These are phyloP conservation scores for Alternaria gaisen DNA, from an alignment of 2,329 filamentous ascomycete species.

Conservation along the genomic window DNA sequence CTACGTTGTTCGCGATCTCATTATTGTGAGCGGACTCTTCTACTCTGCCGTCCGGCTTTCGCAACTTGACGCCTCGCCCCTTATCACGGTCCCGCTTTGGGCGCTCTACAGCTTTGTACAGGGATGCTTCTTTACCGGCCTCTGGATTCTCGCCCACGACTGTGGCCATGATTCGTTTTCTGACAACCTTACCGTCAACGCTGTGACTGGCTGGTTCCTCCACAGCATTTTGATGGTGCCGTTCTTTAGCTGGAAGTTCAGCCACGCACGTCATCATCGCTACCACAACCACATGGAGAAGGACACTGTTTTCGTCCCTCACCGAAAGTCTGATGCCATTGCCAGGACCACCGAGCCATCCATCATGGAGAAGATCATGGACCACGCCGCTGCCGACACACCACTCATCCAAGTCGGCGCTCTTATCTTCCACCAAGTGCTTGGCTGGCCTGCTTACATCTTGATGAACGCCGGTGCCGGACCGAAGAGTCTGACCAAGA, in stretches of 20 bases:
- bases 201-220: constrained; percentile 69
- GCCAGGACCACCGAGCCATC: constrained; percentile 15
- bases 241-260: constrained; percentile 60
- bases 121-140: constrained; percentile 71
- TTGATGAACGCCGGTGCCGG: constrained; percentile 60
- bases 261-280: constrained; percentile 16
- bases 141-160: constrained; percentile 75
- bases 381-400: constrained; percentile 63
- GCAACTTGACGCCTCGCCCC: constrained; percentile 24
- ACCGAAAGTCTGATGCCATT: constrained; percentile 23
- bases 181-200: constrained; percentile 64
- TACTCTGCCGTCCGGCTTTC: constrained; percentile 25
- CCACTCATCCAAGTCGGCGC: constrained; percentile 65
- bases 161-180: constrained; percentile 75
- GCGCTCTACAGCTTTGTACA: constrained; percentile 69
- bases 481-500: constrained; percentile 26
- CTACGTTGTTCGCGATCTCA: constrained; percentile 36
- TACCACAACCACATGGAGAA: constrained; percentile 19
- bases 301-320: constrained; percentile 50
- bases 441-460: constrained; percentile 72
- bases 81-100: constrained; percentile 53
- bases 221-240: constrained; percentile 73
- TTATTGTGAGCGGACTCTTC: constrained; percentile 29
- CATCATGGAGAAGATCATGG: constrained; percentile 43
- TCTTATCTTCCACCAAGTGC: constrained; percentile 69